These are phyloP conservation scores for Termitomyces sp. DNA, from an alignment of 768 basidiomycete species.

Conservation along the genomic window DNA sequence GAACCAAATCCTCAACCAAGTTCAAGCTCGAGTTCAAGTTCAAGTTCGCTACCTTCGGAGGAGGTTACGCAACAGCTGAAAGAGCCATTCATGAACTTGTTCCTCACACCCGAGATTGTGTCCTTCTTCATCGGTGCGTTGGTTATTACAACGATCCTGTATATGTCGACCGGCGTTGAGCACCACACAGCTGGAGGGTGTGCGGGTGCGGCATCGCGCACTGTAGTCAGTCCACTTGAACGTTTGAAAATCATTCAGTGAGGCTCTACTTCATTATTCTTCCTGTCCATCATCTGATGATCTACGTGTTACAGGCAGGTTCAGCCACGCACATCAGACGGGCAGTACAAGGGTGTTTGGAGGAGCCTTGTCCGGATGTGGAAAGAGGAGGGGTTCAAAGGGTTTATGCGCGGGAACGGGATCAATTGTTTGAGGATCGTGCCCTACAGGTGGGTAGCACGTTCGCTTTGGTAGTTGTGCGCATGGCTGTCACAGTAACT, in stretches of 20 bases:
- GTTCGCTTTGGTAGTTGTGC: neutral
- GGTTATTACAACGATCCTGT: neutral
- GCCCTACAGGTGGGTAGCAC: constrained; percentile 60
- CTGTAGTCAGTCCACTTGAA: constrained; percentile 89
- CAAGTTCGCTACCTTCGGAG: neutral
- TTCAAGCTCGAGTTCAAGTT: constrained; percentile 3
- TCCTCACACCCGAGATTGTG: constrained; percentile 31
- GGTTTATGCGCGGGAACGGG: constrained; percentile 90
- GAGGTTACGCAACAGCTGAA: constrained; percentile 5
- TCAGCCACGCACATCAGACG: constrained; percentile 59
- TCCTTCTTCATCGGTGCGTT: constrained; percentile 39
- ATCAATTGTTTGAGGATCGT: constrained; percentile 89
- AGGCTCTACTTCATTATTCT: constrained; percentile 22
- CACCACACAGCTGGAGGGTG: constrained; percentile 42
- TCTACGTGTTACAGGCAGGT: constrained; percentile 62
- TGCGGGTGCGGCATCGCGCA: constrained; percentile 70
- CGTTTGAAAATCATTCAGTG: constrained; percentile 96
- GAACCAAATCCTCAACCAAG: constrained; percentile 3
- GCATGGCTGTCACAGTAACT: constrained; percentile 1
- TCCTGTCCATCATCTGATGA: constrained; percentile 2
- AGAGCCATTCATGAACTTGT: constrained; percentile 10
- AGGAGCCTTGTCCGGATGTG: constrained; percentile 83
- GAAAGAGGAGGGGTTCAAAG: constrained; percentile 88
- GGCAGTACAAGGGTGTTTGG: constrained; percentile 83
- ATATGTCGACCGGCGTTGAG: constrained; percentile 5